Conservation (phyloP, 108 stramenopile genomes). For the Pseudonitzschia multiseries region DNA sequence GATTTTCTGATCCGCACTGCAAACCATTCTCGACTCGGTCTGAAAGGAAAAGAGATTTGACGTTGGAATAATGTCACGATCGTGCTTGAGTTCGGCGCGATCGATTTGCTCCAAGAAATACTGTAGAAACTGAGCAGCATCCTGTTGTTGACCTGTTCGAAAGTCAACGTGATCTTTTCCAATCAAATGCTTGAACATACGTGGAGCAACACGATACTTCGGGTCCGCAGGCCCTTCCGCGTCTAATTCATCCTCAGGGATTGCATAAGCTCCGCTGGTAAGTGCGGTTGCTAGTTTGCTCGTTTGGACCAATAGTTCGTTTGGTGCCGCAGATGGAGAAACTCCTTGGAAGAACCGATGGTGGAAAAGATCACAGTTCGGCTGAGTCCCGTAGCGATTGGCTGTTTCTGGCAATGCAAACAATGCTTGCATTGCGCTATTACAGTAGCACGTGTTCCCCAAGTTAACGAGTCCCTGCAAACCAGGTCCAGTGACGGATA, state of each 20-base stretch:
- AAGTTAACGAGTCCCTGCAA: slow-evolving; percentile 94
- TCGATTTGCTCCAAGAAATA: slow-evolving; percentile 87
- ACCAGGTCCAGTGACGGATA: slow-evolving; percentile 86
- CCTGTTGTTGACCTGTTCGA: slow-evolving; percentile 96
- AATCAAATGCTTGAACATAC: slow-evolving; percentile 95
- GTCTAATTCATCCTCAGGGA: slow-evolving; percentile 35
- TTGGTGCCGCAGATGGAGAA: slow-evolving; percentile 52
- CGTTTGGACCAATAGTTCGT: slow-evolving; percentile 73
- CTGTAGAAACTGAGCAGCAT: slow-evolving; percentile 95
- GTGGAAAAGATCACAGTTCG: slow-evolving; percentile 32
- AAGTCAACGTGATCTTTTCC: slow-evolving; percentile 95
- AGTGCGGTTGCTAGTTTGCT: slow-evolving; percentile 75
- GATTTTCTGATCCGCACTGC: slow-evolving; percentile 65
- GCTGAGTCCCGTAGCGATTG: slow-evolving; percentile 61
- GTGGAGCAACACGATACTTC: slow-evolving; percentile 85
- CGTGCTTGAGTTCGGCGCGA: slow-evolving; percentile 67
- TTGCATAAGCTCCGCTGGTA: slow-evolving; percentile 70
- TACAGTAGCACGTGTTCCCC: slow-evolving; percentile 98
- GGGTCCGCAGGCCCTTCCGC: slow-evolving; percentile 46
- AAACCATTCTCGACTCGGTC: slow-evolving; percentile 74
- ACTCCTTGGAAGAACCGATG: slow-evolving; percentile 44
- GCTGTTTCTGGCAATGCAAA: slow-evolving; percentile 78
- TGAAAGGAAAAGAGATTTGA: slow-evolving; percentile 82
- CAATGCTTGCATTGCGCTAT: slow-evolving; percentile 88
- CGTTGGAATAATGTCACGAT: slow-evolving; percentile 31